phyloP scores from a whole-genome alignment of 495 filamentous ascomycete genomes.

The Xylaria acuta region DNA sequence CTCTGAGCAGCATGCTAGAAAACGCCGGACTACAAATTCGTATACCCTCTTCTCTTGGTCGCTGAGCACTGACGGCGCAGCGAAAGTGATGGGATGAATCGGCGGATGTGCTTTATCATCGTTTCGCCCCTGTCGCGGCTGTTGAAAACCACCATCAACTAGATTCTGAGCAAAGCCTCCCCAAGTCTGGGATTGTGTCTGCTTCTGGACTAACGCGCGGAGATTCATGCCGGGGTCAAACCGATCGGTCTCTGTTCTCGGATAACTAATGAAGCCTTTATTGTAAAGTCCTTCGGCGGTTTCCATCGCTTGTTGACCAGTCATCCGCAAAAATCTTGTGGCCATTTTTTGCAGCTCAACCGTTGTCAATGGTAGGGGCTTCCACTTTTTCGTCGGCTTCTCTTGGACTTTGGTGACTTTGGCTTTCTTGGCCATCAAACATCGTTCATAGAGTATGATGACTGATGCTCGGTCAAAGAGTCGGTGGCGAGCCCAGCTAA shows the following conservation, averaged over 20 bases:
- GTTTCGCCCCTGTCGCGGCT: conserved; percentile 80
- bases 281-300: conserved; percentile 90
- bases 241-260: conserved; percentile 94
- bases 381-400: conserved; percentile 94
- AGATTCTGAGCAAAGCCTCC: conserved; percentile 82
- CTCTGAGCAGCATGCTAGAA: conserved; percentile 94
- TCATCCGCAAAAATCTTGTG: conserved; percentile 81
- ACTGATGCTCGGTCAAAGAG: conserved; percentile 89
- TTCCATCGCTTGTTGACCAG: conserved; percentile 86
- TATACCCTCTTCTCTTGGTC: conserved; percentile 79
- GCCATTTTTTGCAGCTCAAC: conserved; percentile 99
- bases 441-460: conserved; percentile 82
- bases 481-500: conserved; percentile 80
- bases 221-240: conserved; percentile 93
- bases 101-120: conserved; percentile 98
- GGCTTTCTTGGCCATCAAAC: conserved; percentile 75
- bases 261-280: conserved; percentile 96
- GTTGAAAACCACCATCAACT: conserved; percentile 77
- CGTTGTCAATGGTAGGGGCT: conserved; percentile 90
- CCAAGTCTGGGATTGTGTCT: conserved; percentile 77
- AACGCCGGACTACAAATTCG: conserved; percentile 92
- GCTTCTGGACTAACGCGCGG: conserved; percentile 79
- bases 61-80: conserved; percentile 64
- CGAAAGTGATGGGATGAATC: conserved; percentile 90
- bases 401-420: conserved; percentile 82